A percentile compares a stretch with the other conserved stretches of the same genome.
These are phyloP conservation scores for Ganoderma boninense DNA, from an alignment of 1,284 basidiomycete species.

Conservation along the genomic window DNA sequence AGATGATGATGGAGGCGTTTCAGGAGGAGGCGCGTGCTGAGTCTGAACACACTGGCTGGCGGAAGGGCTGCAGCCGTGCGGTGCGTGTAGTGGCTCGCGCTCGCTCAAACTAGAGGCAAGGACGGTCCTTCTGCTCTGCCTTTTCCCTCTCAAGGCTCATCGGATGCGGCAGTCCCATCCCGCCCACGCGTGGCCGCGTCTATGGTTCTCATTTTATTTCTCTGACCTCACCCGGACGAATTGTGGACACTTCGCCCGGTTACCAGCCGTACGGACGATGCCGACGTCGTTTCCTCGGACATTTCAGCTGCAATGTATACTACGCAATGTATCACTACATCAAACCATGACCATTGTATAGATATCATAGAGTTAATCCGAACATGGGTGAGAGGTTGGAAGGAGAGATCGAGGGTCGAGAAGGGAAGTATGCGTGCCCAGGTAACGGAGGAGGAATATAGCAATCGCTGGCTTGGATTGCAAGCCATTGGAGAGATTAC, in stretches of 20 bases:
- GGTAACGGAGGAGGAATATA: too few species aligned
- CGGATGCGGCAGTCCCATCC: background rate
- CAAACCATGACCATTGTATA: background rate
- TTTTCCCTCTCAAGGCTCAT: background rate
- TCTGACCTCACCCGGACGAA: background rate
- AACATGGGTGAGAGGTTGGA: too few species aligned
- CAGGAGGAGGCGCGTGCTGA: background rate
- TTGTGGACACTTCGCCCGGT: background rate
- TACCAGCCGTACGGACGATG: background rate
- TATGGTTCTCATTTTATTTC: background rate
- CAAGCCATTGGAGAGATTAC: too few species aligned
- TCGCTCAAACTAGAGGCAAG: background rate
- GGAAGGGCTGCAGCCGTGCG: background rate
- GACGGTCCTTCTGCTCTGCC: background rate
- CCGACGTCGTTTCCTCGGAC: background rate
- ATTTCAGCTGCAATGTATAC: background rate
- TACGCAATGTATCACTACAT: background rate
- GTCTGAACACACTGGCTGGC: background rate
- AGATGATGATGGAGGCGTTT: background rate
- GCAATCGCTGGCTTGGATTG: too few species aligned
- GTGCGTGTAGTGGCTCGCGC: background rate
- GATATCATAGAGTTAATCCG: background rate
- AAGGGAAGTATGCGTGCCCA: too few species aligned
- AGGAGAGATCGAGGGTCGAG: too few species aligned
- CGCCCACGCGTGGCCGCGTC: background rate